A percentile compares a stretch with the other conserved stretches of the same genome.
These are phyloP conservation scores for Nothomitra cinnamomea DNA, from an alignment of 2,329 filamentous ascomycete species.

Conservation along the genomic window DNA sequence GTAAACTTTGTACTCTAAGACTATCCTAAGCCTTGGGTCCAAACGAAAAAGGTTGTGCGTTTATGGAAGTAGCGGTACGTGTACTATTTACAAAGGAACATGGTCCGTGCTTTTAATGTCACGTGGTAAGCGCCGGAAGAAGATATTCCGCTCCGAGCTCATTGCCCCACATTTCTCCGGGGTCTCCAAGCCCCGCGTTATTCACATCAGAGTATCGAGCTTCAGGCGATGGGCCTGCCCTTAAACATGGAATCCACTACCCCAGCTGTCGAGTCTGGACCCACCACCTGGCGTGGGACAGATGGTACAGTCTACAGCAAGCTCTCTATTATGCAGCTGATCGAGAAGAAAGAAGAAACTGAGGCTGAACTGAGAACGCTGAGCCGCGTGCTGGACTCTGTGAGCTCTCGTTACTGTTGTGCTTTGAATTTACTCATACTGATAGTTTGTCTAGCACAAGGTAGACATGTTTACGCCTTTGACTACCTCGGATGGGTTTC, in stretches of 20 bases:
- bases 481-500: constrained; percentile 79
- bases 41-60: too few species aligned
- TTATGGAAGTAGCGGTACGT: too few species aligned
- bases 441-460: constrained; percentile 48
- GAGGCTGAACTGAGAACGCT: constrained; percentile 79
- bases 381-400: constrained; percentile 73
- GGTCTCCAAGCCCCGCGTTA: too few species aligned
- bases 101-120: too few species aligned
- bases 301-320: constrained; percentile 43
- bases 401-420: constrained; percentile 26
- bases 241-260: constrained; percentile 48
- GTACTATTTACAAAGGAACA: too few species aligned
- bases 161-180: too few species aligned
- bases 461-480: constrained; percentile 85
- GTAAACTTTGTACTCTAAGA: too few species aligned
- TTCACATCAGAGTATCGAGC: too few species aligned
- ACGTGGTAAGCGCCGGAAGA: too few species aligned
- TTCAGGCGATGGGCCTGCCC: constrained; percentile 35
- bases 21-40: too few species aligned
- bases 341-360: constrained; percentile 65
- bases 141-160: too few species aligned
- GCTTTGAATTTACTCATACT: constrained; percentile 9
- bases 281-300: constrained; percentile 36
- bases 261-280: constrained; percentile 60
- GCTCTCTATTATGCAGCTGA: constrained; percentile 61